Evolutionary conservation across 441 rosid genomes (phyloP).

Genomic region (Adansonia madagascariensis): DNA sequence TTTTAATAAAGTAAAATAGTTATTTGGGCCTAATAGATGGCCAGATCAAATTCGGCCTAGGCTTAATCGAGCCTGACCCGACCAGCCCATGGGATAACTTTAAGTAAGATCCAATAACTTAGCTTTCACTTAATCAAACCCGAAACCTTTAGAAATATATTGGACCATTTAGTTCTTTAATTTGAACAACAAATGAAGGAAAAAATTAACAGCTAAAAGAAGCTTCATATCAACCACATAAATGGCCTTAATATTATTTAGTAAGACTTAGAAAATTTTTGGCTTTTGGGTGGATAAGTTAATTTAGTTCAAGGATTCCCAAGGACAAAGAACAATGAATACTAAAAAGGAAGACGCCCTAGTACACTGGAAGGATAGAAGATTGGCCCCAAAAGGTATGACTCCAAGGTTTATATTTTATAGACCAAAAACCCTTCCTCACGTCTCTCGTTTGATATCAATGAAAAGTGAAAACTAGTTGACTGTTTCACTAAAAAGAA

Average conservation of each 20-base stretch:
- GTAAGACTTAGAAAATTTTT: background rate
- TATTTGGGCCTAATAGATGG: too few species aligned
- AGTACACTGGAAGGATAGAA: background rate
- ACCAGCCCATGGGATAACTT: too few species aligned
- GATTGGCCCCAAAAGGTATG: background rate
- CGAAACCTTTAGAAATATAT: too few species aligned
- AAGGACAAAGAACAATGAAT: background rate
- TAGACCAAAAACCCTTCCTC: background rate
- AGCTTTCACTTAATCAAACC: too few species aligned
- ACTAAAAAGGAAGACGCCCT: background rate
- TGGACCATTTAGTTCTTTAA: background rate
- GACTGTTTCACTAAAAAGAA: constrained; percentile 17
- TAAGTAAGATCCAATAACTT: too few species aligned
- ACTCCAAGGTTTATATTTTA: background rate
- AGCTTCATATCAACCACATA: background rate
- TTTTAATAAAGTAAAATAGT: too few species aligned
- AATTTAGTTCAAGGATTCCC: background rate
- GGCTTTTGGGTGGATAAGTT: background rate
- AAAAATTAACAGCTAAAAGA: background rate
- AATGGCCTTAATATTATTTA: background rate
- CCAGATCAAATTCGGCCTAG: too few species aligned
- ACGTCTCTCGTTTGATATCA: background rate
- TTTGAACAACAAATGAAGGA: background rate
- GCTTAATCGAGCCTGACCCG: too few species aligned
- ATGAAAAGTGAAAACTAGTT: constrained; percentile 15